Conservation (phyloP, 2,329 filamentous ascomycete species). For the Pestalotiopsis sp. region DNA sequence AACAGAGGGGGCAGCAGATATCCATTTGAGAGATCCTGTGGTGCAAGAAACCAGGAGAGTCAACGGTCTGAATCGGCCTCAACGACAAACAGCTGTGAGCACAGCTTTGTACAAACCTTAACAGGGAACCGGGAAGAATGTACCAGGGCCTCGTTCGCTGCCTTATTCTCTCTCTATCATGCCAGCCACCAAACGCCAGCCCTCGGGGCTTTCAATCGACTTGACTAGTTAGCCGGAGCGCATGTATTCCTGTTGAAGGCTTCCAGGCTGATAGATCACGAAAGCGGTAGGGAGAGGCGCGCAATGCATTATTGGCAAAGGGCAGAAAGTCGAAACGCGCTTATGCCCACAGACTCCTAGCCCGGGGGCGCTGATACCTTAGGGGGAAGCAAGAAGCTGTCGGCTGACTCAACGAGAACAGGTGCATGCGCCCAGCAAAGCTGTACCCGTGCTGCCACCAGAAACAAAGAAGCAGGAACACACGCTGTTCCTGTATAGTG, state of each 20-base stretch:
- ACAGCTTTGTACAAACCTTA: conserved; percentile 16
- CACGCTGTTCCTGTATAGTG: conserved; percentile 3
- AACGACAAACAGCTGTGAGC: conserved; percentile 12
- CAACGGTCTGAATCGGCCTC: conserved; percentile 10
- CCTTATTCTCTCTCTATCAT: conserved; percentile 15
- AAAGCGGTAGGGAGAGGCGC: not conserved
- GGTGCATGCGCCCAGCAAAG: not conserved
- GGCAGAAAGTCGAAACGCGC: not conserved
- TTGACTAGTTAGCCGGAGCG: not conserved
- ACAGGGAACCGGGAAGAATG: conserved; percentile 28
- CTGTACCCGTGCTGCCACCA: not conserved
- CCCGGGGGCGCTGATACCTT: not conserved
- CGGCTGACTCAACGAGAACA: not conserved
- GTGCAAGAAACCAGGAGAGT: not conserved
- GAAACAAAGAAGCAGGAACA: conserved; percentile 6
- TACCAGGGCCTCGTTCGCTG: conserved; percentile 18
- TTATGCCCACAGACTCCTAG: not conserved
- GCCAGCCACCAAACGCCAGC: conserved; percentile 27
- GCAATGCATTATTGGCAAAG: not conserved
- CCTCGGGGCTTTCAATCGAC: conserved; percentile 20
- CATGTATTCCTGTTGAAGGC: not conserved
- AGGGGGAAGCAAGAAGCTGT: not conserved
- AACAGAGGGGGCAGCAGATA: not conserved
- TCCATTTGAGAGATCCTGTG: not conserved
- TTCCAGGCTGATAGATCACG: not conserved